phyloP scores from a whole-genome alignment of 306 rosid genomes.

The Cicer yamashitae region DNA sequence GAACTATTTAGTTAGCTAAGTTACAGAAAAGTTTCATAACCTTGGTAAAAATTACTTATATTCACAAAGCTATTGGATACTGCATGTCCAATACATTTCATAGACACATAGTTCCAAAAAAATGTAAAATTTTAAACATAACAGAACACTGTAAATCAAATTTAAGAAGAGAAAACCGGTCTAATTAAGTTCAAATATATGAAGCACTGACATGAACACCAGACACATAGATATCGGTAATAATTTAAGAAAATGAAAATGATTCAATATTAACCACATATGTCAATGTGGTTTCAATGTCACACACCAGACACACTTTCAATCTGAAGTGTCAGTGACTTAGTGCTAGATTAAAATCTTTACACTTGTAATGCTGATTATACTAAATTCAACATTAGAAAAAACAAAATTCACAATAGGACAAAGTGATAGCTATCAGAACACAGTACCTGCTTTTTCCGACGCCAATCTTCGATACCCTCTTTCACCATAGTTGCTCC shows the following conservation, averaged over 20 bases:
- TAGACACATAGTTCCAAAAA: not conserved
- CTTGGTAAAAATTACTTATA: not conserved
- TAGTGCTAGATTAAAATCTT: not conserved
- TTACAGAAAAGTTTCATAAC: not conserved
- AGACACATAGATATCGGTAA: not conserved
- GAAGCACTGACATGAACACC: not conserved
- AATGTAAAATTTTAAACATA: conserved; percentile 17
- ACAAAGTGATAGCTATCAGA: conserved; percentile 29
- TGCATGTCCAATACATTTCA: not conserved
- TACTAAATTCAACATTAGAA: not conserved
- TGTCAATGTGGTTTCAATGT: not conserved
- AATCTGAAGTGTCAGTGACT: not conserved
- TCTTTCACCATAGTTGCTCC: conserved; percentile 86
- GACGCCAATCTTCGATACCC: conserved; percentile 81
- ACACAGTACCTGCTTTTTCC: conserved; percentile 79
- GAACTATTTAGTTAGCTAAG: conserved; percentile 7
- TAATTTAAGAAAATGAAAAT: not conserved
- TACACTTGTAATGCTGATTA: not conserved
- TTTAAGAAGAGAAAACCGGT: not conserved
- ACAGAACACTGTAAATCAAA: not conserved
- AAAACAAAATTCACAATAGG: conserved; percentile 22
- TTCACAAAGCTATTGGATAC: not conserved
- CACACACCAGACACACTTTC: not conserved
- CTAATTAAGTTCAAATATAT: conserved; percentile 20
- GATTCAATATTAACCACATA: not conserved